Evolutionary conservation across 2,329 filamentous ascomycete species (phyloP), one percentile per base, ranked within the genome.

Genomic region (Colletotrichum spinosum): DNA sequence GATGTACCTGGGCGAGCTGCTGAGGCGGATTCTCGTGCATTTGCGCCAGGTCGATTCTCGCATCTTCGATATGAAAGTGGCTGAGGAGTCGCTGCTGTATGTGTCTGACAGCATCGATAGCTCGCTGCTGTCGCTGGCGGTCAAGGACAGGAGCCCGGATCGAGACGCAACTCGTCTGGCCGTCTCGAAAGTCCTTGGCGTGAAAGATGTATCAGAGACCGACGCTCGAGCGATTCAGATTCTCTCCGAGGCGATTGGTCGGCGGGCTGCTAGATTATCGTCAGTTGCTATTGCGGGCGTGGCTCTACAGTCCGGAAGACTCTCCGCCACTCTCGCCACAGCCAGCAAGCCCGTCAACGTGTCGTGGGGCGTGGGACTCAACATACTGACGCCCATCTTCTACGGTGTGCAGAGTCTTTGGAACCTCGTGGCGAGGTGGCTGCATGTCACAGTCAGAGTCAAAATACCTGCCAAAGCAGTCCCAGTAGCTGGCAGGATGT

Each of bases 1-100:
- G 68, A 91, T 94, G 87, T 94, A 94, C 77, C 77, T 94, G 55
- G 92, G 92, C 12, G 92, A 94, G 73, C 89, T 94, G 44, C 81
- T 94, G 52, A 85, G 92, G 49, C 83, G 88, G 15, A 86, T 87
- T 13, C 78, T 94, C 10, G 72, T 92, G 33, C 76, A 81, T 6
- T 53, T 79, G 44, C 71, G 77, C 56, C 60, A 63, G 2, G 42
- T 63, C 0, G 17, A 46, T 1, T 10, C 45, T 7, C n/a, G 49
- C 0, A 7, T 39, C 3, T 53, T 72, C 17, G 52, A 53, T 9
- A 58, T 73, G 39, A 37, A 44, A 2, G 5, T 67, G 9, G 2
- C 37, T 2, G 12, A 38, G 0, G 48, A 17, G 2, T 70, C 70
- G 0, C 54, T 80, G n/a, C 77, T 92, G 7, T 87, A 84, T 76